Percentiles rank a stretch among this genome's conserved stretches.
Conservation (phyloP, 371 early-diverging fungal species). For the Fennellomyces sp. region DNA sequence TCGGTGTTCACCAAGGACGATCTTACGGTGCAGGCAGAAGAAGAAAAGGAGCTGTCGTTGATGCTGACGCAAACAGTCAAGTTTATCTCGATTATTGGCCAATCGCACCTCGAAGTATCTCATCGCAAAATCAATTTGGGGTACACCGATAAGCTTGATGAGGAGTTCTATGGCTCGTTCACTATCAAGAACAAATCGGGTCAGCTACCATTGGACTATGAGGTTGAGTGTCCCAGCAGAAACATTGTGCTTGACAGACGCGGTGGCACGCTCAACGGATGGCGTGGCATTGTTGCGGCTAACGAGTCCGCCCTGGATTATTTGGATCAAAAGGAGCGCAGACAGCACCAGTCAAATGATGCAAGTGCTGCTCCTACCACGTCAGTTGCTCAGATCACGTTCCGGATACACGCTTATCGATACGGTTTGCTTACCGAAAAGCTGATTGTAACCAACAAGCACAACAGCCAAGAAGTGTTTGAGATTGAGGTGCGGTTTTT, state of each 20-base stretch:
- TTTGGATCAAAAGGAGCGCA: constrained; percentile 15
- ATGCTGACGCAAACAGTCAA: constrained; percentile 76
- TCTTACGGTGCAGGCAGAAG: constrained; percentile 12
- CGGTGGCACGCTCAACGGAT: constrained; percentile 63
- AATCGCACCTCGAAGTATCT: constrained; percentile 75
- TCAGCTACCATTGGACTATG: constrained; percentile 67
- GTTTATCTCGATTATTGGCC: constrained; percentile 82
- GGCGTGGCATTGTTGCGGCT: constrained; percentile 34
- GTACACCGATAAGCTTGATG: constrained; percentile 53
- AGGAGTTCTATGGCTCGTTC: constrained; percentile 63
- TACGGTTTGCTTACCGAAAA: constrained; percentile 68
- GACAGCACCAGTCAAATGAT: constrained; percentile 12
- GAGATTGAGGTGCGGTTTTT: constrained; percentile 70
- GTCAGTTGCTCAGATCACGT: constrained; percentile 58
- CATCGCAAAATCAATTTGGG: constrained; percentile 60
- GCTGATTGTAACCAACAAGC: constrained; percentile 67
- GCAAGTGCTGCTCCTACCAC: constrained; percentile 15
- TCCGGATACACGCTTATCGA: constrained; percentile 58
- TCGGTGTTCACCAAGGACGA: constrained; percentile 60
- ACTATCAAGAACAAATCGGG: constrained; percentile 66
- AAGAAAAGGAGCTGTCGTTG: constrained; percentile 25
- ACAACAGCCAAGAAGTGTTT: constrained; percentile 70
- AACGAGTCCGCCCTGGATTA: constrained; percentile 14
- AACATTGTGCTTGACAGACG: constrained; percentile 62
- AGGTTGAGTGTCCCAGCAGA: constrained; percentile 59